Conservation (phyloP, 2,329 filamentous ascomycete species). For the Fusarium sulawesiense region DNA sequence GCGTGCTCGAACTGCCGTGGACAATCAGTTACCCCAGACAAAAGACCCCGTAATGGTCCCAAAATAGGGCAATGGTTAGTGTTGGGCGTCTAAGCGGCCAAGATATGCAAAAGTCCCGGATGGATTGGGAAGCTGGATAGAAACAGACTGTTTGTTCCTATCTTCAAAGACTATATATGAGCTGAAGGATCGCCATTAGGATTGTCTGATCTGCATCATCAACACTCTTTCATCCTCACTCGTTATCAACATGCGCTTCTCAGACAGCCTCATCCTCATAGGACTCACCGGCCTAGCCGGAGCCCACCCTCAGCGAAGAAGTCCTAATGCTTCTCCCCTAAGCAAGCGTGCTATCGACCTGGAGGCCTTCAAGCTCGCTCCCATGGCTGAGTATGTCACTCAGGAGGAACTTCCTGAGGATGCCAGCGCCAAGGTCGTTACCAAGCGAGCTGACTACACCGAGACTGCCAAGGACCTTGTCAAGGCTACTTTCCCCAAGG, state of each 20-base stretch:
- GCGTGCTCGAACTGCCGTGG: background rate
- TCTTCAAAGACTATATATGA: no score
- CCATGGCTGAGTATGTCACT: constrained; percentile 47
- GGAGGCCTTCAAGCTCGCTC: constrained; percentile 49
- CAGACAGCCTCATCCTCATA: constrained; percentile 46
- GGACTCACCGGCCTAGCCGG: constrained; percentile 51
- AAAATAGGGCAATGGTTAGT: constrained; percentile 4
- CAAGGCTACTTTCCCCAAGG: constrained; percentile 51
- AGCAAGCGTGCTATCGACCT: constrained; percentile 50
- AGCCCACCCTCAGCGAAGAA: constrained; percentile 48
- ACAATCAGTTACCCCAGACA: constrained; percentile 8
- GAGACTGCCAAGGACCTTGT: constrained; percentile 59
- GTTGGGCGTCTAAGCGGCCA: background rate
- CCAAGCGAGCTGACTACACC: constrained; percentile 53
- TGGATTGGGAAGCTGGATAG: constrained; percentile 23
- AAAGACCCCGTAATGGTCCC: constrained; percentile 15
- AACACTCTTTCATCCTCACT: background rate
- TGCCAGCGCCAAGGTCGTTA: constrained; percentile 36
- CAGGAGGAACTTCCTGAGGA: constrained; percentile 36
- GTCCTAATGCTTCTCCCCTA: constrained; percentile 40
- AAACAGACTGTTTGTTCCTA: no score
- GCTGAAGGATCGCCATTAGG: background rate
- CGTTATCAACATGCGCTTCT: constrained; percentile 46
- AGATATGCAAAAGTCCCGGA: constrained; percentile 24
- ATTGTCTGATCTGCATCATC: background rate